Evolutionary conservation across 73 alveolate genomes (phyloP), one percentile per base, ranked within the genome.

Genomic region (Paramecium bursaria): DNA sequence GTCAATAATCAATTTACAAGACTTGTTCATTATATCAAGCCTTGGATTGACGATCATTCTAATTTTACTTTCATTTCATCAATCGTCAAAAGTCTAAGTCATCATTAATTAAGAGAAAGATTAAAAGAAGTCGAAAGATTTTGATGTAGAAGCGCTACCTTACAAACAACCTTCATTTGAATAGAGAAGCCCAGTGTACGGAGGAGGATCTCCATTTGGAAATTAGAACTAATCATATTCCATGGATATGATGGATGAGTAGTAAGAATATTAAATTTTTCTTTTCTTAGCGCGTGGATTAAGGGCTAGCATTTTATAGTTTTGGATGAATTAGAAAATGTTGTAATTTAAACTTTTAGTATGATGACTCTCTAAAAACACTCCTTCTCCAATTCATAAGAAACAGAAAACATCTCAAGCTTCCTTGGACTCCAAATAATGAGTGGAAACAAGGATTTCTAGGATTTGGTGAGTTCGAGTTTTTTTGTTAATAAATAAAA

Each of bases 241-340:
- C 2, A 57, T 57, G 76, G 76, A 57, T 57, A 13, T 57, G 50
- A n/a, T 57, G 21, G 76, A 57, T 25, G 76, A 57, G 5, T 57
- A 57, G 76, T 57, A 57, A 29, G 49, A 39, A 7, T 39, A 39
- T 5, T 39, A 39, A 7, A 11, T 7, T 39, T 7, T 39, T 39
- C 5, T 5, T 39, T 39, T 7, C 11, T 19, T 19, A 67, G 82
- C 44, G 82, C 82, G 19, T 67, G 82, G 82, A 67, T 67, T 5
- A 67, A 67, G 30, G 82, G 82, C 33, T 42, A 67, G 27, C 44
- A 67, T 11, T 67, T 67, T 21, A 42, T 67, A 39, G 82, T 67
- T 6, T 15, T 67, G 11, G 82, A 67, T 67, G 82, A 67, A 6
- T 67, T 39, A 17, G 61, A 3, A 14, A 67, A 31, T 67, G 13